Base-by-base conservation (phyloP, 2,329 filamentous ascomycete species). In the Talaromyces amestolkiae region DNA sequence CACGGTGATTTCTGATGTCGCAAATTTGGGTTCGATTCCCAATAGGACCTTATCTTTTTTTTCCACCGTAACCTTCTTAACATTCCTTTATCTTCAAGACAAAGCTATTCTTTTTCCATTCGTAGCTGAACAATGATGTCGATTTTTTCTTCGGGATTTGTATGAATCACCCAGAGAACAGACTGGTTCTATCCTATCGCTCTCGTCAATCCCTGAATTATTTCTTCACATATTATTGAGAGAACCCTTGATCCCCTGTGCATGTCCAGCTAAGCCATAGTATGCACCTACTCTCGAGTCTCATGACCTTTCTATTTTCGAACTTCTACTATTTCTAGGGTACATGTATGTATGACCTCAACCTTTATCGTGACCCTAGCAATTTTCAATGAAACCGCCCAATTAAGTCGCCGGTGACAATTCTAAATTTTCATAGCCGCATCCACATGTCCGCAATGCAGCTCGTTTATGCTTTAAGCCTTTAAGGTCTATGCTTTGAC, bases 11-110 rank as follows among this genome's bases (percentile, higher is more conserved):
- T 53, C 49, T 53, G 49, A 53, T 53, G 49, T 53, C 49, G 49
- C 49, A 53, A 53, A 53, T 53, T 53, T 53, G 49, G 49, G 49
- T 53, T 53, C 49, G 49, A 53, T 53, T 53, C 49, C 49, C 49
- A 53, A 53, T 53, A 53, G 49, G 49, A 53, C 49, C 49, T 37
- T 11, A 1, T 33, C 33, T 27, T 3, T 33, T 33, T 31, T 53
- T n/a, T 6, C 3, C 5, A 8, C 27, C 27, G 4, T 7, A 1
- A 31, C 3, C 3, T 31, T 31, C 27, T 8, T 31, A 31, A 31
- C 7, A 31, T 31, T 6, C 4, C 27, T 4, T 31, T 6, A 31
- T 31, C 3, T 31, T 7, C 27, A 4, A 6, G 27, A 31, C 7
- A 31, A 6, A 6, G 6, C 6, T 31, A 6, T 8, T 31, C 1